A percentile compares a stretch with the other conserved stretches of the same genome.
Evolutionary conservation across 768 basidiomycete species (phyloP).

Genomic region (Rossbeevera mucosa): DNA sequence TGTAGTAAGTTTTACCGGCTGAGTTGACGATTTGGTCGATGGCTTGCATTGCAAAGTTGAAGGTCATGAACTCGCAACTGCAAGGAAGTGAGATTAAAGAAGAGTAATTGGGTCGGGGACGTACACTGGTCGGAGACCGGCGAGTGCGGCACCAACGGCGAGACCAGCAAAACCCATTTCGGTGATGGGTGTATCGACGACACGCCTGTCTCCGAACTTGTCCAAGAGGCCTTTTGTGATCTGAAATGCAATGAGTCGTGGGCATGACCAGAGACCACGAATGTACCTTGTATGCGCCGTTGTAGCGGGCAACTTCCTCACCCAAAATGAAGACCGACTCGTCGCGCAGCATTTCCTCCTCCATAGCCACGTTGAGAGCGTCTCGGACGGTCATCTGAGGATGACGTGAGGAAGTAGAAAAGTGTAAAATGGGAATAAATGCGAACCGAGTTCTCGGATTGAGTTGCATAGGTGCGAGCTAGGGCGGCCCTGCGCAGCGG

Average conservation of each 20-base stretch:
- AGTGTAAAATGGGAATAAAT: slow-evolving; percentile 15
- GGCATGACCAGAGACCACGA: not conserved
- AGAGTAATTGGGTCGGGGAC: slow-evolving; percentile 20
- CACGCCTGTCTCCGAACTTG: slow-evolving; percentile 98
- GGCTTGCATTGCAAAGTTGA: slow-evolving; percentile 99
- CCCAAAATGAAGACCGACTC: slow-evolving; percentile 93
- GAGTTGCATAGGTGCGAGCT: slow-evolving; percentile 62
- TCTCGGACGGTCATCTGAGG: slow-evolving; percentile 95
- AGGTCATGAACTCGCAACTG: slow-evolving; percentile 99
- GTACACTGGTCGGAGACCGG: slow-evolving; percentile 90
- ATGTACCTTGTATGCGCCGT: slow-evolving; percentile 89
- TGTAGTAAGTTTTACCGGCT: slow-evolving; percentile 99
- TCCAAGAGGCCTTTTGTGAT: slow-evolving; percentile 98
- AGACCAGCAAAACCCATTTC: slow-evolving; percentile 99
- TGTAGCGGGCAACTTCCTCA: slow-evolving; percentile 98
- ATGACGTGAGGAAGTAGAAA: slow-evolving; percentile 13
- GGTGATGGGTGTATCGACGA: slow-evolving; percentile 94
- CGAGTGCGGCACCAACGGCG: slow-evolving; percentile 90
- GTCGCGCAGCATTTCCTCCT: slow-evolving; percentile 98
- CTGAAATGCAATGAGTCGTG: slow-evolving; percentile 37
- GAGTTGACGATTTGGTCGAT: slow-evolving; percentile 99
- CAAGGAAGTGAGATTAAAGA: slow-evolving; percentile 8
- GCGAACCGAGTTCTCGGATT: slow-evolving; percentile 47
- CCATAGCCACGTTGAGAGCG: slow-evolving; percentile 95
- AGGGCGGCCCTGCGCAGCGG: slow-evolving; percentile 40